phyloP scores from a whole-genome alignment of 169 alveolate genomes.

The Besnoitia besnoiti region DNA sequence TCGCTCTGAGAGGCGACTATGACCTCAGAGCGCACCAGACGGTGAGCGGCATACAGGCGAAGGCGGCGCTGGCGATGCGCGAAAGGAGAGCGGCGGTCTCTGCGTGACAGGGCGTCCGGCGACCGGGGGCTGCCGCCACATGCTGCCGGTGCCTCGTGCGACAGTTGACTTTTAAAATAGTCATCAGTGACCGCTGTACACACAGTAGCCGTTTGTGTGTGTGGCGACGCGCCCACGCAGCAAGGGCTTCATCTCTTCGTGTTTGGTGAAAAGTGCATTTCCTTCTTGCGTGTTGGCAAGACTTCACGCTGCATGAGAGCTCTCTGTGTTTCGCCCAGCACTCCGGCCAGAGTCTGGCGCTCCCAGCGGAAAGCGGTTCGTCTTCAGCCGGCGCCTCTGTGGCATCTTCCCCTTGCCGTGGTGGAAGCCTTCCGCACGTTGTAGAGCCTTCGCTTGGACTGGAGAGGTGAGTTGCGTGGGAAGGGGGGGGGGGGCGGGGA shows the following conservation, averaged over 20 bases:
- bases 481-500: background rate
- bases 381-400: background rate
- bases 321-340: background rate
- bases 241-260: background rate
- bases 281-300: background rate
- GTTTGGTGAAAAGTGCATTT: background rate
- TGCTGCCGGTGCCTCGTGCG: too few relatives aligned
- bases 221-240: background rate
- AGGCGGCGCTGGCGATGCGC: too few relatives aligned
- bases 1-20: background rate
- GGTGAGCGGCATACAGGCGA: background rate
- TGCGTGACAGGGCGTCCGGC: too few relatives aligned
- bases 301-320: too few relatives aligned
- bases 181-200: background rate
- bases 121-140: too few relatives aligned
- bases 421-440: slow-evolving; percentile 23
- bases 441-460: slow-evolving; percentile 30
- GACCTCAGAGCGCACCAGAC: background rate
- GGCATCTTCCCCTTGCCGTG: background rate
- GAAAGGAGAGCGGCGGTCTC: too few relatives aligned
- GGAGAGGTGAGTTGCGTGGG: background rate
- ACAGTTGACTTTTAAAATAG: background rate
- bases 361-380: background rate
- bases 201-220: too few relatives aligned
- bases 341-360: background rate